Conservation (phyloP, 164 flowering plant genomes). For the Umbilicus rupestris region DNA sequence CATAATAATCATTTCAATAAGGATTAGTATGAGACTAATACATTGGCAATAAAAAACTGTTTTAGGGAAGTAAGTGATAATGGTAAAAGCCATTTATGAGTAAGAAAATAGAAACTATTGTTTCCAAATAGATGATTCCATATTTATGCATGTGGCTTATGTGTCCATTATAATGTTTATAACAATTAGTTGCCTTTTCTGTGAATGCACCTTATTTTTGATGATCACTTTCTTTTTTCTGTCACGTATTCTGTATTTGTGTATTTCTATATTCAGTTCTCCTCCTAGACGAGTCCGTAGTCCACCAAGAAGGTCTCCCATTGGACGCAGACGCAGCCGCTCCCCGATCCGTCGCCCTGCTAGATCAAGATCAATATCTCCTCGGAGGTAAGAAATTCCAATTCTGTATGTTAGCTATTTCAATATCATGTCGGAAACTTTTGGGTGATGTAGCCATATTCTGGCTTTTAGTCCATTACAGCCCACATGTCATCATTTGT, state of each 20-base stretch:
- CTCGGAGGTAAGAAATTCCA: conserved; percentile 49
- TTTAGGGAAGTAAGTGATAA: not conserved
- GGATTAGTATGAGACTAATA: not conserved
- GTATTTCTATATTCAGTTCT: conserved; percentile 32
- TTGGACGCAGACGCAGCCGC: conserved; percentile 73
- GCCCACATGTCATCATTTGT: not conserved
- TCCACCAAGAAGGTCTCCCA: conserved; percentile 88
- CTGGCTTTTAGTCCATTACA: no score
- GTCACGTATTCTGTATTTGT: not conserved
- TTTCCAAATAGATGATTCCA: no score
- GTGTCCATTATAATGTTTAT: not conserved
- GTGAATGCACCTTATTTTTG: not conserved
- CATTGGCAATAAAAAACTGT: not conserved
- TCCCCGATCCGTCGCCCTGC: conserved; percentile 78
- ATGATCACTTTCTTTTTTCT: not conserved
- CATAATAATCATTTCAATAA: not conserved
- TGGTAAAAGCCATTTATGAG: no score
- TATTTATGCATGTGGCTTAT: not conserved
- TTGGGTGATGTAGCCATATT: no score
- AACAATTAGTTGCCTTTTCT: not conserved
- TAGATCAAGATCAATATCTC: conserved; percentile 74
- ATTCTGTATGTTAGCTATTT: not conserved
- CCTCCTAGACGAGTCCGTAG: conserved; percentile 79
- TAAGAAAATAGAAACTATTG: not conserved
- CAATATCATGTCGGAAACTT: not conserved